Percentiles rank a stretch among this genome's conserved stretches.
Evolutionary conservation across 2,329 filamentous ascomycete genomes (phyloP).

Genomic region (Ceratocystis colombiana): DNA sequence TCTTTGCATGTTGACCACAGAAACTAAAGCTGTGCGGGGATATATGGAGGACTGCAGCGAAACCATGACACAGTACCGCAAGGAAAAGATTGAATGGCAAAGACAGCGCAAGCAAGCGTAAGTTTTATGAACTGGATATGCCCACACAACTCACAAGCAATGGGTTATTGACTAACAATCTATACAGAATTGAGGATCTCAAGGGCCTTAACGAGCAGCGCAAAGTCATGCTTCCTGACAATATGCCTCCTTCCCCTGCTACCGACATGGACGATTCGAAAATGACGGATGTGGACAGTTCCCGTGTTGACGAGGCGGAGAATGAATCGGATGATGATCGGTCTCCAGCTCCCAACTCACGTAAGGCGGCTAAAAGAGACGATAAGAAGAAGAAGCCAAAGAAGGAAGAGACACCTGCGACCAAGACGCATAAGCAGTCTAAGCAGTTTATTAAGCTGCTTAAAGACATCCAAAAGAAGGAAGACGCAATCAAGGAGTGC

Average conservation of each 20-base stretch:
- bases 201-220: conserved; percentile 60
- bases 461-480: conserved; percentile 81
- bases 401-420: conserved; percentile 48
- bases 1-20: conserved; percentile 72
- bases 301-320: conserved; percentile 37
- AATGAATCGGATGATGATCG: conserved; percentile 63
- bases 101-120: conserved; percentile 60
- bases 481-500: conserved; percentile 65
- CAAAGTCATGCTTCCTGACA: conserved; percentile 63
- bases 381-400: conserved; percentile 63
- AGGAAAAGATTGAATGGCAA: conserved; percentile 91
- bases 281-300: conserved; percentile 55
- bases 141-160: background rate
- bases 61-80: conserved; percentile 88
- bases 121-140: conserved; percentile 31
- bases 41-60: conserved; percentile 89
- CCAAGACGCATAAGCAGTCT: conserved; percentile 64
- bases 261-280: conserved; percentile 48
- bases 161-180: conserved; percentile 32
- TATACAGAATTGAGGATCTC: conserved; percentile 56
- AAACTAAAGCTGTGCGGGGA: conserved; percentile 73
- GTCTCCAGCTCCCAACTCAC: conserved; percentile 31
- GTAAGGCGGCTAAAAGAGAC: conserved; percentile 31
- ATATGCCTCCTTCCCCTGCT: conserved; percentile 54
- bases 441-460: conserved; percentile 82